Evolutionary conservation across 2,329 filamentous ascomycete species (phyloP), one percentile per base, ranked within the genome.

Genomic region (Colletotrichum sp.): DNA sequence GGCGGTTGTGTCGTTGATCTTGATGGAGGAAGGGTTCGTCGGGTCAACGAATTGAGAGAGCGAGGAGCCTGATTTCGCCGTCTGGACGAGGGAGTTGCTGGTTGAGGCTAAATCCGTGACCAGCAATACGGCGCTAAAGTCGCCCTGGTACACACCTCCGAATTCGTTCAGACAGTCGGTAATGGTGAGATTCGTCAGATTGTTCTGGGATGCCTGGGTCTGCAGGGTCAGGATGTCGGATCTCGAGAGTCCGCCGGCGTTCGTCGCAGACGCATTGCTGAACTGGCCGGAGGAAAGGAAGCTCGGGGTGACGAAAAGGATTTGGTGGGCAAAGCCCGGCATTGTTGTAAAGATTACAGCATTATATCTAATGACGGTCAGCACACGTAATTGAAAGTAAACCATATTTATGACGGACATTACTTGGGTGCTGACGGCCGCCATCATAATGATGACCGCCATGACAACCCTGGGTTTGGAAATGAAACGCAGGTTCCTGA

Each of bases 401-500:
- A 52, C 44, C n/a, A 52, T 28, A 32, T 24, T 30, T 26, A 9
- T 39, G 18, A 78, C 88, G 81, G 79, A 90, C 88, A 90, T 87
- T 86, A 90, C 83, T 83, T 89, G 88, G 18, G 86, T 85, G 34
- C 82, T 78, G 26, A 89, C 81, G 64, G 88, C 88, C 72, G 84
- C 80, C 30, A 86, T 66, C 62, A 90, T 80, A 39, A 89, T 79
- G 52, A 85, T 76, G 44, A 81, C 79, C 49, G 86, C 86, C 70
- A 90, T 71, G 16, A 84, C 59, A 26, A 84, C 83, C 72, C 88
- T 82, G 16, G 83, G 81, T n/a, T 80, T 81, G 18, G 87, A 86
- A 69, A 91, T 86, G 68, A 85, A 81, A 15, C 78, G 71, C 4
- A 90, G 80, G 78, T 91, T 91, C 65, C 89, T 85, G 32, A 90